Conservation (phyloP, 2,329 filamentous ascomycete species). For the Magnaporthiopsis rhizophila region DNA sequence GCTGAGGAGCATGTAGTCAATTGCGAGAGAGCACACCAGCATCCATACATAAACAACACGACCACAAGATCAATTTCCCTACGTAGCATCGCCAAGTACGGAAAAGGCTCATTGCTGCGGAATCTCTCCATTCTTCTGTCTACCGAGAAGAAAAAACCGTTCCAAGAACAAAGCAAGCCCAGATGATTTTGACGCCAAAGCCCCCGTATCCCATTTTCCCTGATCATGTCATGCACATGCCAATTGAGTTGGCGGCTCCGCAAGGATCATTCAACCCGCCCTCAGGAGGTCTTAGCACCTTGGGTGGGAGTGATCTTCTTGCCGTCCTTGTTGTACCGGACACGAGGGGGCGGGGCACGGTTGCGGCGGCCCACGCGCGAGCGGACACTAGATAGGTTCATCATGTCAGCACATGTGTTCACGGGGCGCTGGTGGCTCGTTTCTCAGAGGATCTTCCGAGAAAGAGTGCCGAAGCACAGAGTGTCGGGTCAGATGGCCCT, state of each 20-base stretch:
- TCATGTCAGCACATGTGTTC: slow-evolving; percentile 28
- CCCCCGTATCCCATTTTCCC: slow-evolving; percentile 1
- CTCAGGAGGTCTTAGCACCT: slow-evolving; percentile 53
- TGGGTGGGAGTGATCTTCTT: slow-evolving; percentile 97
- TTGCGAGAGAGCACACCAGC: background rate
- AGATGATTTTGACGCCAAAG: slow-evolving; percentile 6
- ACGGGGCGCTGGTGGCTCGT: background rate
- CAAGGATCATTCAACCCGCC: background rate
- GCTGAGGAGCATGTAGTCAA: background rate
- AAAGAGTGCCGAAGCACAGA: background rate
- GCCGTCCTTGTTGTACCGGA: slow-evolving; percentile 99
- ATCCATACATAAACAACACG: background rate
- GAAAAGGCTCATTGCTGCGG: background rate
- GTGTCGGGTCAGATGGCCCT: background rate
- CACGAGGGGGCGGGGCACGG: slow-evolving; percentile 93
- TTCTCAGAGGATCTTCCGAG: background rate
- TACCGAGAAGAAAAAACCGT: background rate
- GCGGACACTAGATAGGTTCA: slow-evolving; percentile 64
- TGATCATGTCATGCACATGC: slow-evolving; percentile 1
- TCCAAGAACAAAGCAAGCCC: slow-evolving; percentile 6
- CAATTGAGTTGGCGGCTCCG: slow-evolving; percentile 2
- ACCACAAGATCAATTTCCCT: background rate
- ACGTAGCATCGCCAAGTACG: background rate
- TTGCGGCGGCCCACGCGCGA: slow-evolving; percentile 96
- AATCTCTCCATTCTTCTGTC: background rate